Evolutionary conservation across 2,329 filamentous ascomycete genomes (phyloP).

Genomic region (Claviceps spartinae): DNA sequence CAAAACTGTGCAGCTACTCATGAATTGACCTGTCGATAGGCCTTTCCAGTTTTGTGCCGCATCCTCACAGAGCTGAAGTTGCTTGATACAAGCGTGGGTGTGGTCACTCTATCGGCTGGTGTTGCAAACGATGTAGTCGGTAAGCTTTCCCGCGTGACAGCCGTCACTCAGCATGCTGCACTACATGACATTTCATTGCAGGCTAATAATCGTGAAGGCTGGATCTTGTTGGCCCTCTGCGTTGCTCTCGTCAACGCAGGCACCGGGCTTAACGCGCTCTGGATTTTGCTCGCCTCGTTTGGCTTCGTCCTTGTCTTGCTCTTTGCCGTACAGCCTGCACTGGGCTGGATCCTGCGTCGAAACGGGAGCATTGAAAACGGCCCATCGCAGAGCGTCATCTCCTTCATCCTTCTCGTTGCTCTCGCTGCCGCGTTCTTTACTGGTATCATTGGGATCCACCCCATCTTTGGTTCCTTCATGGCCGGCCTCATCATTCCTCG

Average conservation of each 20-base stretch:
- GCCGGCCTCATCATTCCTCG: constrained; percentile 83
- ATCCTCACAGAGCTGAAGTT: constrained; percentile 87
- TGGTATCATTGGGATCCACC: constrained; percentile 77
- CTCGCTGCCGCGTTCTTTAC: constrained; percentile 78
- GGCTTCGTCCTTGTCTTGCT: constrained; percentile 67
- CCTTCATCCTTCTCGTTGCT: constrained; percentile 66
- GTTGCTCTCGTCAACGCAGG: constrained; percentile 85
- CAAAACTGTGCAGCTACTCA: not conserved
- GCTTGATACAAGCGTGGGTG: constrained; percentile 67
- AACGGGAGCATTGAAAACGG: constrained; percentile 75
- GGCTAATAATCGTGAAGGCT: constrained; percentile 25
- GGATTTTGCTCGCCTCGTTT: constrained; percentile 61
- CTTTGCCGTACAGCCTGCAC: constrained; percentile 57
- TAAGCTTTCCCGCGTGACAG: constrained; percentile 6
- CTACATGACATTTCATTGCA: not conserved
- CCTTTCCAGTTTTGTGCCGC: constrained; percentile 81
- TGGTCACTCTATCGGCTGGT: constrained; percentile 80
- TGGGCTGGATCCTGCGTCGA: constrained; percentile 59
- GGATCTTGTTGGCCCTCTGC: constrained; percentile 85
- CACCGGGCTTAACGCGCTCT: constrained; percentile 70
- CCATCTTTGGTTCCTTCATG: constrained; percentile 89
- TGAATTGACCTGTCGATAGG: constrained; percentile 18
- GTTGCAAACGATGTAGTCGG: constrained; percentile 72
- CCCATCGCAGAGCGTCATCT: constrained; percentile 72
- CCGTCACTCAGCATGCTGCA: not conserved